Percentiles rank a stretch among this genome's conserved stretches.
These are phyloP conservation scores for Mucor sp. DNA, from an alignment of 371 early-diverging fungal genomes.

Conservation along the genomic window DNA sequence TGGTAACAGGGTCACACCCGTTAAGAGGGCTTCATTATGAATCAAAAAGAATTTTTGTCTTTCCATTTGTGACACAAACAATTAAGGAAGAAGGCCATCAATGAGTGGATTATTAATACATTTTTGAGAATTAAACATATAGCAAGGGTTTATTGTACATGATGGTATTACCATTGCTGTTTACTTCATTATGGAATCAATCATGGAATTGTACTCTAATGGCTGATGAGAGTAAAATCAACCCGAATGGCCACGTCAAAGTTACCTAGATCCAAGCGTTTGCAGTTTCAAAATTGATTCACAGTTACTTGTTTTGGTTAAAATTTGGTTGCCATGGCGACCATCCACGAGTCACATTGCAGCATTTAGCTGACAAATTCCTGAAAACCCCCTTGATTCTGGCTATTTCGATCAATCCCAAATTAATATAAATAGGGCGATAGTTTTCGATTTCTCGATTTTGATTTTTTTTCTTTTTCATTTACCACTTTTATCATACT, in stretches of 20 bases:
- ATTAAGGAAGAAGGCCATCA: not conserved
- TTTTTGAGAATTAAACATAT: not conserved
- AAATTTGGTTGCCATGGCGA: slow-evolving; percentile 17
- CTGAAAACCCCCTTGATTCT: slow-evolving; percentile 1
- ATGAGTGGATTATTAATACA: not conserved
- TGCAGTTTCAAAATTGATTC: not conserved
- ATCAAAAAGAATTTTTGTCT: not conserved
- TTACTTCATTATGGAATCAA: not conserved
- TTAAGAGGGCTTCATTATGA: not conserved
- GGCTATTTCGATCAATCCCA: not conserved
- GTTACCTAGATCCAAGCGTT: not conserved
- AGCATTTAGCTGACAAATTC: not conserved
- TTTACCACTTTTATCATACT: not conserved
- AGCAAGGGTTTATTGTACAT: not conserved
- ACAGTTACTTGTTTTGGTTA: not conserved
- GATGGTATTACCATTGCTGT: not conserved
- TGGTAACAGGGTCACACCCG: slow-evolving; percentile 4
- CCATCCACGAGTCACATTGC: not conserved
- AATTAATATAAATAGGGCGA: slow-evolving; percentile 9
- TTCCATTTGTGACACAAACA: not conserved
- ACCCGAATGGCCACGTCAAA: slow-evolving; percentile 1
- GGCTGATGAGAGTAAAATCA: not conserved
- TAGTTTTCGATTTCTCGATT: not conserved
- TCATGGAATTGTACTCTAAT: not conserved
- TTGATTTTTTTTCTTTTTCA: slow-evolving; percentile 1